Base-by-base conservation (phyloP, 2,329 filamentous ascomycete genomes). In the Trichoderma afroharzianum region DNA sequence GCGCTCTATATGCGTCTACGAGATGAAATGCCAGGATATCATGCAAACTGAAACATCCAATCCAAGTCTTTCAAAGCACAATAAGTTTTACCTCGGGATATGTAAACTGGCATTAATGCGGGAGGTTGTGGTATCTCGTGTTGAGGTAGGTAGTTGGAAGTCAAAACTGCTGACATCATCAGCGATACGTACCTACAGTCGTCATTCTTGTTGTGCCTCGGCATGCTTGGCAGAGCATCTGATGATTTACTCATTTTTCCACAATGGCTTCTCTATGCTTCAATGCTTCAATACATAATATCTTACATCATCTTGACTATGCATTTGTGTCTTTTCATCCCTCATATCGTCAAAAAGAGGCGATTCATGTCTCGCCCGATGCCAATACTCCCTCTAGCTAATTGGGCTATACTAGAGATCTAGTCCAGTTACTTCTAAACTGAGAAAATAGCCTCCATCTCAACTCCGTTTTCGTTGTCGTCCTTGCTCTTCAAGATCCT, bases 401-500 rank as follows among this genome's bases (percentile, higher is more conserved):
- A 12, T 15, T 15, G 21, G 30, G 68, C 53, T 28, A 33, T 57
- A 39, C 39, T 55, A 26, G 61, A 71, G 21, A 53, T 66, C 39
- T n/a, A 39, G 55, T 39, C 55, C 62, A 71, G 62, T 3, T 61
- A 33, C 63, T 64, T 50, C 57, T 67, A 32, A 53, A 24, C 28
- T 24, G 33, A 39, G 39, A 61, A 21, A 30, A 50, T 33, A 67
- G 39, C 69, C 39, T 32, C 39, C 63, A 61, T 32, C 53, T 15
- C 39, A 28, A n/a, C 21, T 6, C 28, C n/a, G 1, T 30, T 68
- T 36, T 36, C 15, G 21, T 30, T 26, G 33, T 28, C 50, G 18
- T 3, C n/a, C n/a, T 32, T 63, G n/a, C 24, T 47, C n/a, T 33
- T 33, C 6, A 11, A 18, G 18, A 26, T 30, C 32, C 69, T 81